Evolutionary conservation across 2,329 filamentous ascomycete species (phyloP).

Genomic region (Neopestalotiopsis clavispora): DNA sequence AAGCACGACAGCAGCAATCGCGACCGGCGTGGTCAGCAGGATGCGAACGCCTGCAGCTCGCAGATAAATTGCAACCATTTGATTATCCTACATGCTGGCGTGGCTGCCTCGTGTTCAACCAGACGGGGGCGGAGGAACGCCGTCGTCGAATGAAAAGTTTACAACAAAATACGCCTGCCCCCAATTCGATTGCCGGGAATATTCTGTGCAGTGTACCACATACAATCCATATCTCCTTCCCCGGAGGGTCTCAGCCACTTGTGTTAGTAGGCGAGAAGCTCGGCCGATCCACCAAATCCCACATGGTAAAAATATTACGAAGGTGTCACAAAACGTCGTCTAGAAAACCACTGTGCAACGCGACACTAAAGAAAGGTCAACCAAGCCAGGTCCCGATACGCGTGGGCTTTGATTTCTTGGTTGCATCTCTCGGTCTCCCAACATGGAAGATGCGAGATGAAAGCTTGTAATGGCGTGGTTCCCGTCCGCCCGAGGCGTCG

Average conservation of each 20-base stretch:
- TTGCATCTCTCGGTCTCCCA: background rate
- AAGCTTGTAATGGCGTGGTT: background rate
- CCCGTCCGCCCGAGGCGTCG: background rate
- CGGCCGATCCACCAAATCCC: background rate
- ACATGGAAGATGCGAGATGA: background rate
- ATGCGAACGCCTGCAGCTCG: background rate
- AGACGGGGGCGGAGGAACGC: background rate
- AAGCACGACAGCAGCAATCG: background rate
- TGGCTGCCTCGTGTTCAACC: slow-evolving; percentile 3
- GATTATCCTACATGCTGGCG: background rate
- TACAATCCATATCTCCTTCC: background rate
- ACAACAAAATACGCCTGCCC: background rate
- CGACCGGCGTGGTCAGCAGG: background rate
- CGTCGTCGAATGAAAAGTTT: background rate
- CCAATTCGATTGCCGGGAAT: background rate
- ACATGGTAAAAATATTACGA: slow-evolving; percentile 1
- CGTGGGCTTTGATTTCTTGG: background rate
- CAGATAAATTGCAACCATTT: background rate
- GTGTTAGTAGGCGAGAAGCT: slow-evolving; percentile 8
- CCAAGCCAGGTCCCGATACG: slow-evolving; percentile 1
- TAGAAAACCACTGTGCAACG: background rate
- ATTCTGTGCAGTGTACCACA: background rate
- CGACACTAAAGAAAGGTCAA: background rate
- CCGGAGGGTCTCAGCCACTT: slow-evolving; percentile 16
- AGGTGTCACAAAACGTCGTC: slow-evolving; percentile 4